These are phyloP conservation scores for Dendrobium officinale DNA, from an alignment of 106 monocot genomes.

Conservation along the genomic window DNA sequence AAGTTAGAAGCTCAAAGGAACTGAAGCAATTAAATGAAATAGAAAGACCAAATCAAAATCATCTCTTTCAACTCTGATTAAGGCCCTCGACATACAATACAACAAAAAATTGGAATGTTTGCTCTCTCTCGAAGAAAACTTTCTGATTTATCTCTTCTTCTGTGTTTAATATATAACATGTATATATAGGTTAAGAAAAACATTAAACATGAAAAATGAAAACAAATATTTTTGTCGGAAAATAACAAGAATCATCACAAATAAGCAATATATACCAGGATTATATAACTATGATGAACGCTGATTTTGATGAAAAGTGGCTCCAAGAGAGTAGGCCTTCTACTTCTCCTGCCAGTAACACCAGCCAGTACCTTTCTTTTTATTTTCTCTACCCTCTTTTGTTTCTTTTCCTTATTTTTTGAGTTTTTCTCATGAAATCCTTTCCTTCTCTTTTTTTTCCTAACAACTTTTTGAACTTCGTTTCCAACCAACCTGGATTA, in stretches of 20 bases:
- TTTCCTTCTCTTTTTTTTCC: neutral
- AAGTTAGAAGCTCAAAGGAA: neutral
- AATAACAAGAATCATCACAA: slow-evolving; percentile 3
- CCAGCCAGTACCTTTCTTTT: neutral
- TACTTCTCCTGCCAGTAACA: neutral
- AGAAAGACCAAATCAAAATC: neutral
- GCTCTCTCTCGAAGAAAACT: neutral
- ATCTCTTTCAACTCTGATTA: neutral
- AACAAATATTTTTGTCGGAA: neutral
- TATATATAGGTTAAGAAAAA: neutral
- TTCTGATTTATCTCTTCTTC: neutral
- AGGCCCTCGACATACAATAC: neutral
- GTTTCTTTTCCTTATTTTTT: neutral
- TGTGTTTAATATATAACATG: neutral
- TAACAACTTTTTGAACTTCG: neutral
- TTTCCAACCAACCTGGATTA: slow-evolving; percentile 2
- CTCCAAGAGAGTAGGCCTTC: neutral
- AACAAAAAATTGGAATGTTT: neutral
- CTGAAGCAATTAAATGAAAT: too few relatives aligned
- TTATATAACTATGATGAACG: neutral
- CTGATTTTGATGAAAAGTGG: neutral
- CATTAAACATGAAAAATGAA: neutral
- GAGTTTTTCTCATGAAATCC: neutral
- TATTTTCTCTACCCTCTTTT: neutral
- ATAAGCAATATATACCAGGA: neutral